Percentiles rank a stretch among this genome's conserved stretches.
phyloP scores from a whole-genome alignment of 2,329 filamentous ascomycete species.

The Cercospora sp. region DNA sequence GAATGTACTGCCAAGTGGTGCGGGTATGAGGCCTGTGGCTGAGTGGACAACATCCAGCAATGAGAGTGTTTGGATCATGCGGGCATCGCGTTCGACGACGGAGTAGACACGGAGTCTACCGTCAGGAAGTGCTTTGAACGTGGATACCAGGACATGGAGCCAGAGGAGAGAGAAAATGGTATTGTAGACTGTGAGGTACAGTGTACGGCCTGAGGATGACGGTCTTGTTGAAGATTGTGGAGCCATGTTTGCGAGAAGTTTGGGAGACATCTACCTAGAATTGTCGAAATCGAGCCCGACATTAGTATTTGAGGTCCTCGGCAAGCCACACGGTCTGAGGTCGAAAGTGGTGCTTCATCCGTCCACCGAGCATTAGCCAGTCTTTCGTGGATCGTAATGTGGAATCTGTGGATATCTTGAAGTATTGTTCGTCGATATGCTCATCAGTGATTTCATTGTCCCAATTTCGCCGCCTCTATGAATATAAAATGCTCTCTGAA shows the following conservation, averaged over 20 bases:
- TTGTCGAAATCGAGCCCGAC: background rate
- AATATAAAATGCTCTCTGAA: background rate
- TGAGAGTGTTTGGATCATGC: conserved; percentile 12
- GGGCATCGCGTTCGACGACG: background rate
- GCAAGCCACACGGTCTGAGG: background rate
- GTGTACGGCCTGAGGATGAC: background rate
- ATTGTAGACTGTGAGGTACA: conserved; percentile 9
- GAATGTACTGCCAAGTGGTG: conserved; percentile 14
- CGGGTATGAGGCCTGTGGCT: conserved; percentile 5
- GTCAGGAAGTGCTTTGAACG: background rate
- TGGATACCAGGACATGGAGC: background rate
- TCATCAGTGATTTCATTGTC: background rate
- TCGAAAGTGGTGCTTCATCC: conserved; percentile 9
- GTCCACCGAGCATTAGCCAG: conserved; percentile 5
- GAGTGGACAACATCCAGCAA: conserved; percentile 14
- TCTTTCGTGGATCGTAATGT: background rate
- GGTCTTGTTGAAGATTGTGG: background rate
- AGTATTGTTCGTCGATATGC: background rate
- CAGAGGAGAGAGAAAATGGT: background rate
- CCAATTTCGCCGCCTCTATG: background rate
- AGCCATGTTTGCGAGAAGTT: background rate
- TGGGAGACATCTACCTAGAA: too few relatives aligned
- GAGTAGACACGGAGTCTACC: background rate
- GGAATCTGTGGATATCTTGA: background rate
- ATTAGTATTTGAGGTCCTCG: background rate